Base-by-base conservation (phyloP, 208 protist genomes). In the Spongospora subterranea region DNA sequence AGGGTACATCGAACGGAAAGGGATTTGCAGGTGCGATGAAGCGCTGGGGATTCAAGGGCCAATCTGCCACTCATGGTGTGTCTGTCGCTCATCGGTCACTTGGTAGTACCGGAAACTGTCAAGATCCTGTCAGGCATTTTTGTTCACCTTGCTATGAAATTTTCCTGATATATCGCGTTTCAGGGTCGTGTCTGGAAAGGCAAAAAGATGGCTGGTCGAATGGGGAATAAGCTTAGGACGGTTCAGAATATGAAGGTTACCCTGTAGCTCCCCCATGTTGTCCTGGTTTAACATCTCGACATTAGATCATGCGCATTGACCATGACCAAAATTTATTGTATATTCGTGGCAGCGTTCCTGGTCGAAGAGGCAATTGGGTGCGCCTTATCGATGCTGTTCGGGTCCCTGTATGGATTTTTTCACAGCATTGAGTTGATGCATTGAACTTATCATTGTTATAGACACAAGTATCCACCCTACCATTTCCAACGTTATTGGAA, bases 121-220 rank as follows among this genome's bases (percentile, higher is more conserved):
- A 91, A 50, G 50, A 91, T 17, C 76, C 89, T 11, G 89, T 54
- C 13, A 92, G 89, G 13, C n/a, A 20, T 46, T n/a, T n/a, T n/a
- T n/a, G n/a, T n/a, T n/a, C n/a, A n/a, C n/a, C n/a, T n/a, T n/a
- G n/a, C n/a, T n/a, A n/a, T n/a, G n/a, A n/a, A n/a, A n/a, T n/a
- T n/a, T n/a, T n/a, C n/a, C n/a, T n/a, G 88, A 88, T 40, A 91
- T 91, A 46, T 35, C 35, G 35, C 40, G 6, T n/a, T 35, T 40
- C n/a, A 82, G 71, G 89, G 91, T 60, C 89, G 91, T 32, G 89
- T 94, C n/a, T 96, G 41, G 20, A 94, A 94, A 77, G 92, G 92
- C 41, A 96, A 96, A 90, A 96, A 95, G 53, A 95, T 96, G 94
- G 90, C 93, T 29, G 94, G 94, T 0, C 88, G 89, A 24, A 95